These are phyloP conservation scores for Mycosphaerelloides madeirae DNA, from an alignment of 2,329 filamentous ascomycete genomes.

Conservation along the genomic window DNA sequence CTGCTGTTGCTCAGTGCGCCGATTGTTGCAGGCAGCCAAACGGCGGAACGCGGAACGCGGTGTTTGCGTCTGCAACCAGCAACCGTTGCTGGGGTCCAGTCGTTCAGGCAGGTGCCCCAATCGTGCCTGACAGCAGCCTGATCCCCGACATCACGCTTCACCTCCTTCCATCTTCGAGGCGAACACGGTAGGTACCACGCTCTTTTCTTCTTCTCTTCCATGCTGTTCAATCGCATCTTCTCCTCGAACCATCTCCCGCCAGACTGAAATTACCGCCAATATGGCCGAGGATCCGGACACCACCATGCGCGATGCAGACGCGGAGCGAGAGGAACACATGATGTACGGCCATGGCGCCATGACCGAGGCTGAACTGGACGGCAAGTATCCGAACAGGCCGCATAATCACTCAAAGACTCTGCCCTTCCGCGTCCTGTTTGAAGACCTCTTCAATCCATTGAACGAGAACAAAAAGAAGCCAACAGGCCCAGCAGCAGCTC, in stretches of 20 bases:
- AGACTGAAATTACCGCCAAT: slow-evolving; percentile 7
- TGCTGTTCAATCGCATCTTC: neutral
- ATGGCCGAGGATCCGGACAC: slow-evolving; percentile 29
- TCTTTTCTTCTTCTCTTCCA: neutral
- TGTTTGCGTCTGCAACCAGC: too few relatives aligned
- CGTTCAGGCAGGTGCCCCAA: too few relatives aligned
- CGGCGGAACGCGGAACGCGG: too few relatives aligned
- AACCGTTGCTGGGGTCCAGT: too few relatives aligned
- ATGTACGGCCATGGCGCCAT: slow-evolving; percentile 45
- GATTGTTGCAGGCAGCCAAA: too few relatives aligned
- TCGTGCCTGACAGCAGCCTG: too few relatives aligned
- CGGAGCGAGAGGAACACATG: slow-evolving; percentile 43
- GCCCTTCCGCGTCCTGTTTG: slow-evolving; percentile 74
- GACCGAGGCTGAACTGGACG: slow-evolving; percentile 46
- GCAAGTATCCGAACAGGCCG: slow-evolving; percentile 73
- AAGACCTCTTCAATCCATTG: slow-evolving; percentile 74
- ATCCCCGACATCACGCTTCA: too few relatives aligned
- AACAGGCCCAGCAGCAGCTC: slow-evolving; percentile 49
- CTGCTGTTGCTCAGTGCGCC: too few relatives aligned
- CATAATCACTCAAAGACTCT: slow-evolving; percentile 74
- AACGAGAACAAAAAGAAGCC: slow-evolving; percentile 72
- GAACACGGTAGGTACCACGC: too few relatives aligned
- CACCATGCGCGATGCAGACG: slow-evolving; percentile 40
- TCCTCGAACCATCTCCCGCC: neutral
- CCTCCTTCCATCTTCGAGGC: too few relatives aligned